A percentile compares a stretch with the other conserved stretches of the same genome.
These are phyloP conservation scores for Penicillium angulare DNA, from an alignment of 495 filamentous ascomycete species.

Conservation along the genomic window DNA sequence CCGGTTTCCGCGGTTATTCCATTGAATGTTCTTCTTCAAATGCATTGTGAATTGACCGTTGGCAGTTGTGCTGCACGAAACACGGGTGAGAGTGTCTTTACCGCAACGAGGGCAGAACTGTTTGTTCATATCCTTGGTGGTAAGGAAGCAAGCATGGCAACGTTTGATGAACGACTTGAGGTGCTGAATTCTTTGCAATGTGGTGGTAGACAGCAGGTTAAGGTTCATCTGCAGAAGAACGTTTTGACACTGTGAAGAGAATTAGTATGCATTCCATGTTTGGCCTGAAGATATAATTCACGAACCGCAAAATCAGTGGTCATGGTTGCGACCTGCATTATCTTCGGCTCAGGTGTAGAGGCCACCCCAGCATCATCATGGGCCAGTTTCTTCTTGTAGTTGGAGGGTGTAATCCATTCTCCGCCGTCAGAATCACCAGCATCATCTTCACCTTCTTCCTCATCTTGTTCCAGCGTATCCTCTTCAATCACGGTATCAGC, in stretches of 20 bases:
- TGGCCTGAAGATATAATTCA: background rate
- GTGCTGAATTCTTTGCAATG: constrained; percentile 70
- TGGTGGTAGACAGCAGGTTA: constrained; percentile 74
- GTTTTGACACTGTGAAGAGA: constrained; percentile 63
- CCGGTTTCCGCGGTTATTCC: constrained; percentile 86
- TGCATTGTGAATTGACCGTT: constrained; percentile 82
- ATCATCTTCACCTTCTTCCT: constrained; percentile 41
- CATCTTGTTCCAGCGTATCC: constrained; percentile 25
- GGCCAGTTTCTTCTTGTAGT: constrained; percentile 80
- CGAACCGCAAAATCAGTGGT: constrained; percentile 91
- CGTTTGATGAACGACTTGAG: constrained; percentile 85
- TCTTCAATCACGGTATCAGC: constrained; percentile 4
- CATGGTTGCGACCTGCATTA: constrained; percentile 79
- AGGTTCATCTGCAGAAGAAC: constrained; percentile 92
- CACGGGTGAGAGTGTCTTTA: constrained; percentile 79
- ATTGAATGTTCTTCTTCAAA: constrained; percentile 93
- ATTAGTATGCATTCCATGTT: background rate
- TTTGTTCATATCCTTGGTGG: constrained; percentile 79
- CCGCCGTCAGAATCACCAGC: constrained; percentile 62
- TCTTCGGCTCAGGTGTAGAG: constrained; percentile 51
- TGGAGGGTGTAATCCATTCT: constrained; percentile 94
- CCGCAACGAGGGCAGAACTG: constrained; percentile 95
- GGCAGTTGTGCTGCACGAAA: constrained; percentile 77
- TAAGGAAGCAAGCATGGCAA: constrained; percentile 91
- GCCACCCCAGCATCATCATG: constrained; percentile 53